Evolutionary conservation across 352 stramenopile genomes (phyloP), one percentile per base, ranked within the genome.

Genomic region (Phytophthora chlamydospora): DNA sequence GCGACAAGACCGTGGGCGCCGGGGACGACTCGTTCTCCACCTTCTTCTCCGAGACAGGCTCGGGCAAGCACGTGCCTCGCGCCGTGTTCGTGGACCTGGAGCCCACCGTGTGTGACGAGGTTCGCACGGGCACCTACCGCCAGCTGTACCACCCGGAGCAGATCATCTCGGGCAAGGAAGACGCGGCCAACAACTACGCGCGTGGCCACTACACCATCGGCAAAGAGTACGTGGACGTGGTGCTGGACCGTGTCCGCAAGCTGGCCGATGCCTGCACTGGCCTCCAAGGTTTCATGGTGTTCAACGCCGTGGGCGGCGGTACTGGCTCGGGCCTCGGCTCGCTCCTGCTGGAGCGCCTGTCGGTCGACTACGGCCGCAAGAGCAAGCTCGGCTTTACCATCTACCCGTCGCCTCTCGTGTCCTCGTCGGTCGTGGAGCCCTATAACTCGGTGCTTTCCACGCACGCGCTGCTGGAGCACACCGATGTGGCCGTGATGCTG

Each of bases 131-230:
- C 64, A 97, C 93, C 9, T 99, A 98, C 87, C 80, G 93, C 59
- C 90, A 98, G 67, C 76, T 99, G 32, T 99, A 98, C 83, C 97
- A 99, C 73, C 97, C 97, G n/a, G 97, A 99, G 68, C 96, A 99
- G 77, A 98, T 99, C 75, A 99, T 99, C 71, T 97, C 88, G 38
- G 97, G 97, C 73, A 99, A 99, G 83, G 96, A 99, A 75, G 96
- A 98, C 72, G 96, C 95, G 0, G 88, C 87, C 27, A 97, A 97
- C 80, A 97, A 93, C 73, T 92, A 90, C 40, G 96, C 95, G 48
- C 93, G 94, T 75, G 96, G 96, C 49, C 95, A 98, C 80, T 96
- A 96, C 73, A 96, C 85, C 45, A 95, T 95, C 64, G 84, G 91
- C 49, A 97, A 99, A 88, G 97, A 99, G 73, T 97, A 98, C 62